These are phyloP conservation scores for Pseudogymnoascus sp. DNA, from an alignment of 2,329 filamentous ascomycete genomes.

Conservation along the genomic window DNA sequence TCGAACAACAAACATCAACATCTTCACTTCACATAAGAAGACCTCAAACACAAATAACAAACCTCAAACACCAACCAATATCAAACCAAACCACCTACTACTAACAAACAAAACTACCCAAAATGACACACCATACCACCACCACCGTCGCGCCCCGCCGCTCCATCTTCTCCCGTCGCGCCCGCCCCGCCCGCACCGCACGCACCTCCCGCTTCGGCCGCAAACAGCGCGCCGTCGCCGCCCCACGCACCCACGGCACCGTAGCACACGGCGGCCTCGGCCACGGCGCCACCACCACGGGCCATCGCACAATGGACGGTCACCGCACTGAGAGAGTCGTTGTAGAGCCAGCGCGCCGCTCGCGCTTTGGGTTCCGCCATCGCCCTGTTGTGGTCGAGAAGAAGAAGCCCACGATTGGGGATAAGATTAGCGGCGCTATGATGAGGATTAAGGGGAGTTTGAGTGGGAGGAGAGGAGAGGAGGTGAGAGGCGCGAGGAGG, in stretches of 20 bases:
- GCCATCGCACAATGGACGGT: neutral
- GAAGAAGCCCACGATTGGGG: slow-evolving; percentile 59
- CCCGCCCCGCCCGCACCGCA: neutral
- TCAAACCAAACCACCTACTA: neutral
- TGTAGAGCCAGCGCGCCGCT: neutral
- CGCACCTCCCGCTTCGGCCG: neutral
- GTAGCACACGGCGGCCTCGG: neutral
- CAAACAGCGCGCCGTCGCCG: neutral
- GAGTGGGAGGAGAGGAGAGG: slow-evolving; percentile 48
- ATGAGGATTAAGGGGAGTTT: slow-evolving; percentile 64
- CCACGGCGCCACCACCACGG: neutral
- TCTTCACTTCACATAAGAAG: neutral
- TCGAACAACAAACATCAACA: neutral
- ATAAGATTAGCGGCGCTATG: slow-evolving; percentile 71
- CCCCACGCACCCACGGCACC: neutral
- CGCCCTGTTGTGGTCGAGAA: slow-evolving; percentile 52
- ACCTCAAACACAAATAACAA: neutral
- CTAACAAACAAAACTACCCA: neutral
- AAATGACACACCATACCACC: neutral
- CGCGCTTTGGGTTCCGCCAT: slow-evolving; percentile 29
- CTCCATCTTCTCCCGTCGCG: neutral
- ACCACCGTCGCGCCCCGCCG: neutral
- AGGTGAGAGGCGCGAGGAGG: slow-evolving; percentile 65
- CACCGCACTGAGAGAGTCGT: neutral
- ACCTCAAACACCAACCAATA: neutral